Conservation (phyloP, 768 basidiomycete species). For the Paxillus involutus region DNA sequence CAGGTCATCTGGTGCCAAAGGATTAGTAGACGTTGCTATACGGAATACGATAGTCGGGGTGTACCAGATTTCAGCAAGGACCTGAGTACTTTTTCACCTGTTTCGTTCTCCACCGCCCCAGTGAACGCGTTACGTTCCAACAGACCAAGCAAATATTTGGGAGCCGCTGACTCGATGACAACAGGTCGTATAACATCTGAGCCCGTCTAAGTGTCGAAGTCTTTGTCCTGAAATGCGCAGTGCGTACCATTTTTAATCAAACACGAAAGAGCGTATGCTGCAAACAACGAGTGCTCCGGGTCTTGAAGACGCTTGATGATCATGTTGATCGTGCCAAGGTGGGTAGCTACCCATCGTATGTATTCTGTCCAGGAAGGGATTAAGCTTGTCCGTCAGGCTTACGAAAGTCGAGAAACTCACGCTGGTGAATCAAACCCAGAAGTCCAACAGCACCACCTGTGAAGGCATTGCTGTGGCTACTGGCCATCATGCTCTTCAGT, state of each 20-base stretch:
- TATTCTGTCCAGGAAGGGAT: background rate
- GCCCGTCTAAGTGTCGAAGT: background rate
- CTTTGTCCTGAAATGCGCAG: background rate
- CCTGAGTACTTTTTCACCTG: background rate
- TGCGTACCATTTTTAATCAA: background rate
- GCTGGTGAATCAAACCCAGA: background rate
- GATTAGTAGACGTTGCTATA: background rate
- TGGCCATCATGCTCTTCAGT: background rate
- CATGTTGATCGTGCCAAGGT: background rate
- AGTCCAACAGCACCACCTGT: background rate
- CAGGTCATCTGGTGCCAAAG: background rate
- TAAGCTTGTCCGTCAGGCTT: background rate
- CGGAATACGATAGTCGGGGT: background rate
- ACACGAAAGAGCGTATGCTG: slow-evolving; percentile 1
- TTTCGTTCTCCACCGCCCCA: slow-evolving; percentile 1
- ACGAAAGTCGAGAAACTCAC: background rate
- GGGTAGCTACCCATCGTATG: background rate
- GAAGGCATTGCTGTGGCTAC: background rate
- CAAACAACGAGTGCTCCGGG: background rate
- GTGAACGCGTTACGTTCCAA: background rate
- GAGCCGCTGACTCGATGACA: background rate
- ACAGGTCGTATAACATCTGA: background rate
- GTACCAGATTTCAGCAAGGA: background rate
- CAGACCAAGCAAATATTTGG: background rate
- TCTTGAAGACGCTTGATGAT: slow-evolving; percentile 1